Evolutionary conservation across 257 asterid species (phyloP), one percentile per base, ranked within the genome.

Genomic region (Ballota nigra): DNA sequence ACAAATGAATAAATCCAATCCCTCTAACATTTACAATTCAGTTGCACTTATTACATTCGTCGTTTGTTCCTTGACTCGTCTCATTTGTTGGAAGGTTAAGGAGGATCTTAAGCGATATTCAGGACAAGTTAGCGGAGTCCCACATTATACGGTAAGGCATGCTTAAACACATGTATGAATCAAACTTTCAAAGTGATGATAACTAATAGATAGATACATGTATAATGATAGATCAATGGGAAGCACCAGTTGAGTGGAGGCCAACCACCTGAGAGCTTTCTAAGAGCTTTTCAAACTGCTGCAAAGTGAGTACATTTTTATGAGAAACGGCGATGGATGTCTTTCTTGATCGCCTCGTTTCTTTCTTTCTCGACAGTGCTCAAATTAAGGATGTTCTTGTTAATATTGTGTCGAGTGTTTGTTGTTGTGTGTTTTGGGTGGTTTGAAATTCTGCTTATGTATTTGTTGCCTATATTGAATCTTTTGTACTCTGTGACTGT

Each of bases 171-270:
- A 1, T 16, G 40, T 31, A 19, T 13, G 24, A 26, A 8, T 18
- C 6, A 6, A 10, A 23, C 10, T 3, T 24, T 8, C 6, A 20
- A 7, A 59, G 18, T 38, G 16, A 38, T 53, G 29, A 5, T 66
- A 8, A 26, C 13, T 51, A 13, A 9, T 10, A 5, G 1, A 22
- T 55, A n/a, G 22, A 24, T 38, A 4, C 1, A 16, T 9, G 9
- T 20, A 47, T 64, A 53, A 7, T 68, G 24, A 43, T 86, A 91
- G 97, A 83, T 91, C 24, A 87, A 91, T 34, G 92, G 90, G 69
- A 84, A 91, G 86, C 53, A 66, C 69, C 81, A 84, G 68, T 59
- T 91, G 78, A 87, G 88, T 5, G 97, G 97, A 71, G 95, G 96
- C 47, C 97, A 91, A 61, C 95, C 95, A 51, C 83, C 92, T 8